These are phyloP conservation scores for Fusarium illudens DNA, from an alignment of 2,329 filamentous ascomycete genomes.

Conservation along the genomic window DNA sequence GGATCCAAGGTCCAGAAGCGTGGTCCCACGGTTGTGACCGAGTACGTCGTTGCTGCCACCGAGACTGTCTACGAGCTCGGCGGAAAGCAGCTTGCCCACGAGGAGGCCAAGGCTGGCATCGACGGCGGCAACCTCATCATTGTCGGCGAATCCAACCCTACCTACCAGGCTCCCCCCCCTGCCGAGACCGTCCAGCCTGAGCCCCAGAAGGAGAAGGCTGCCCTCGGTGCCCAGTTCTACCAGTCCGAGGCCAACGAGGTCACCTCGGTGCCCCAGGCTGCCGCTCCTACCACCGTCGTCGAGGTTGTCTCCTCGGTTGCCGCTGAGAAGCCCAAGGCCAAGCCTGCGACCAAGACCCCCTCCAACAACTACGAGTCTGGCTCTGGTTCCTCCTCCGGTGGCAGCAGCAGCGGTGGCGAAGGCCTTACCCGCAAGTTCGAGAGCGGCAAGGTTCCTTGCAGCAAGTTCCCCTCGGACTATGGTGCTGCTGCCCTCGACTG, in stretches of 20 bases:
- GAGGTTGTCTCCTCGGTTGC: constrained; percentile 29
- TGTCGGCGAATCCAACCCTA: constrained; percentile 66
- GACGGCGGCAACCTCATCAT: constrained; percentile 74
- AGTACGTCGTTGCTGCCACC: constrained; percentile 67
- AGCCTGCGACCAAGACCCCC: constrained; percentile 38
- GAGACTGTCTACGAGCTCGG: constrained; percentile 77
- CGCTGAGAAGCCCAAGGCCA: constrained; percentile 26
- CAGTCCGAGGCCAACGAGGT: constrained; percentile 54
- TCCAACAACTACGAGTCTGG: constrained; percentile 37
- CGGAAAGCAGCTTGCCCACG: constrained; percentile 66
- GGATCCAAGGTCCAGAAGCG: constrained; percentile 59
- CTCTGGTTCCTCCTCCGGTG: constrained; percentile 36
- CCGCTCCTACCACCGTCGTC: constrained; percentile 44
- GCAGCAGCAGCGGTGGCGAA: constrained; percentile 40
- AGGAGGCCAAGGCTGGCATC: constrained; percentile 76
- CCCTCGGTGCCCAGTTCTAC: constrained; percentile 59
- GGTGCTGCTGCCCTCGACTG: constrained; percentile 77
- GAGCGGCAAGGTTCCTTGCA: constrained; percentile 75
- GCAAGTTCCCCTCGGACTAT: constrained; percentile 79
- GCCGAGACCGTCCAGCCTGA: constrained; percentile 47
- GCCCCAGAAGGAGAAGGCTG: constrained; percentile 46
- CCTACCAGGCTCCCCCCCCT: constrained; percentile 57
- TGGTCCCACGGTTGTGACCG: constrained; percentile 55
- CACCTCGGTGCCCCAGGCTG: constrained; percentile 38
- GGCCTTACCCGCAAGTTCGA: constrained; percentile 77